Conservation (phyloP, 176 grass and related monocot genomes). For the Zea mays region Zm-B73-REFERENCE-NAM-5.0 NC_050098.1:39849001-39849500, state of each 20-base stretch:
- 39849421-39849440: conserved; percentile 70
- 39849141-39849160: conserved; percentile 17
- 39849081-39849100: not conserved
- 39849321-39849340: not conserved
- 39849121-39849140: not conserved
- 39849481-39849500: conserved; percentile 67
- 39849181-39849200: conserved; percentile 39
- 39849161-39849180: conserved; percentile 44
- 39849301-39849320: conserved; percentile 20
- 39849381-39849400: not conserved
- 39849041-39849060: not conserved
- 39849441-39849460: conserved; percentile 76
- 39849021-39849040: not conserved
- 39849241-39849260: conserved; percentile 41
- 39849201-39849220: not conserved
- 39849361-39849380: not conserved
- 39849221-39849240: conserved; percentile 36
- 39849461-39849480: conserved; percentile 79
- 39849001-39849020: too few relatives aligned
- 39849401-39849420: conserved; percentile 63
- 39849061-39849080: not conserved
- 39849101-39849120: not conserved
- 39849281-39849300: conserved; percentile 11
- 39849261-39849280: conserved; percentile 42
- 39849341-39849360: not conserved